Base-by-base conservation (phyloP, 257 asterid genomes). In the Przewalskia tangutica region DNA sequence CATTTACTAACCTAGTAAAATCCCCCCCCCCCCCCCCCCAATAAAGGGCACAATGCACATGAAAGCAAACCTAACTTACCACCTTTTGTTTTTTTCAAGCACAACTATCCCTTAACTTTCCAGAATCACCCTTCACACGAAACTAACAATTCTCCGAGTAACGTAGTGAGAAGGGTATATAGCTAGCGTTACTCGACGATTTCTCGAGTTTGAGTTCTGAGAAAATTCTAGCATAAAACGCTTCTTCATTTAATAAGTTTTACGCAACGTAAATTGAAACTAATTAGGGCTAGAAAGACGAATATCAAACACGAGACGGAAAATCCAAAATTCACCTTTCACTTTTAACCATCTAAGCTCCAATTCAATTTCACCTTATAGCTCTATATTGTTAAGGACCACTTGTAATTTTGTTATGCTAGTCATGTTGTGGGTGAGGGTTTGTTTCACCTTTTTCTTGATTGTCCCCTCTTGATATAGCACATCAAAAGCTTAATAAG, bases 201-300 rank as follows among this genome's bases (percentile, higher is more conserved):
- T 3, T 36, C 5, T 14, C 12, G 2, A 0, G 3, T 1, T 7
- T 1, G 1, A 34, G 0, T 3, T 2, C 4, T 5, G 3, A 6
- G 14, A 34, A 34, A 13, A 13, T 34, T 7, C 5, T 13, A 10
- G 7, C 34, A 14, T 11, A 2, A 2, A 34, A 3, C 8, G 0
- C 48, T 34, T 0, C 1, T 18, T 18, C 34, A 0, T 64, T 64
- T 64, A 13, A 32, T 64, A 0, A 9, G 9, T 1, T 7, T 55
- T 5, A 55, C 0, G 8, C 4, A 2, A 32, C 0, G 10, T 0
- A 0, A 36, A 34, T 65, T 0, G 0, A 2, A 14, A 65, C 7
- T 64, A 12, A 2, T 1, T 3, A 11, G 0, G 1, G 2, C 11
- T 2, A 13, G 20, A 32, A 0, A 32, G 5, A 4, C 17, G 17